Conservation (phyloP, 495 filamentous ascomycete species). For the Penicillium macrosclerotiorum region DNA sequence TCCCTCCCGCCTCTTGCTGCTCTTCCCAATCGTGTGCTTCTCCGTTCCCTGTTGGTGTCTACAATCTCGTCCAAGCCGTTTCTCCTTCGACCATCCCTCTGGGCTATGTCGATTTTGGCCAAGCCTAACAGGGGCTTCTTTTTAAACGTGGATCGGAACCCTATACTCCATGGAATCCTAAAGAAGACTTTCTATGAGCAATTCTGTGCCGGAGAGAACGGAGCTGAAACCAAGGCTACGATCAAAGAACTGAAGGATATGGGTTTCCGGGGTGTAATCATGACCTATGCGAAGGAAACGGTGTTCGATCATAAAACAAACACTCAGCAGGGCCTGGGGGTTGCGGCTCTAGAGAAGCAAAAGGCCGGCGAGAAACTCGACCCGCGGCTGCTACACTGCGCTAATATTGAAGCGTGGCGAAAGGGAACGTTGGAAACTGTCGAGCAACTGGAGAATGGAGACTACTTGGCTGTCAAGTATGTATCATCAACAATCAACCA, state of each 20-base stretch:
- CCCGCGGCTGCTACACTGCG: constrained; percentile 20
- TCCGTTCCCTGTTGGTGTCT: constrained; percentile 73
- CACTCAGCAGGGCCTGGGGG: constrained; percentile 24
- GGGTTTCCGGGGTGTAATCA: constrained; percentile 45
- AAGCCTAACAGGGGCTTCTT: constrained; percentile 27
- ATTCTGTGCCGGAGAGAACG: constrained; percentile 47
- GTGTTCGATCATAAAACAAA: constrained; percentile 37
- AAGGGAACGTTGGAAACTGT: constrained; percentile 71
- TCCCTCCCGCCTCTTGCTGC: constrained; percentile 55
- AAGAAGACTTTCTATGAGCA: constrained; percentile 48
- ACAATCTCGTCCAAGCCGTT: constrained; percentile 70
- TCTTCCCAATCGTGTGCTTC: constrained; percentile 64
- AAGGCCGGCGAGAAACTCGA: constrained; percentile 7
- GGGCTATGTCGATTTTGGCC: constrained; percentile 57
- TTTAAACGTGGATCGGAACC: constrained; percentile 43
- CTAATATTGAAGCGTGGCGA: constrained; percentile 67
- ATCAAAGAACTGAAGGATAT: constrained; percentile 36
- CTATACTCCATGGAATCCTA: constrained; percentile 36
- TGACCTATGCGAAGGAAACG: constrained; percentile 47
- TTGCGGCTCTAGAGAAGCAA: constrained; percentile 17
- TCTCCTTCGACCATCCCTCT: constrained; percentile 63
- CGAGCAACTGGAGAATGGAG: constrained; percentile 59
- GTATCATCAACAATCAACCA: too few species aligned
- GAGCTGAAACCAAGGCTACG: constrained; percentile 29
- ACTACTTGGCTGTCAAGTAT: constrained; percentile 81